Conservation (phyloP, 2,329 filamentous ascomycete species). For the Exophiala dermatitidis region DNA sequence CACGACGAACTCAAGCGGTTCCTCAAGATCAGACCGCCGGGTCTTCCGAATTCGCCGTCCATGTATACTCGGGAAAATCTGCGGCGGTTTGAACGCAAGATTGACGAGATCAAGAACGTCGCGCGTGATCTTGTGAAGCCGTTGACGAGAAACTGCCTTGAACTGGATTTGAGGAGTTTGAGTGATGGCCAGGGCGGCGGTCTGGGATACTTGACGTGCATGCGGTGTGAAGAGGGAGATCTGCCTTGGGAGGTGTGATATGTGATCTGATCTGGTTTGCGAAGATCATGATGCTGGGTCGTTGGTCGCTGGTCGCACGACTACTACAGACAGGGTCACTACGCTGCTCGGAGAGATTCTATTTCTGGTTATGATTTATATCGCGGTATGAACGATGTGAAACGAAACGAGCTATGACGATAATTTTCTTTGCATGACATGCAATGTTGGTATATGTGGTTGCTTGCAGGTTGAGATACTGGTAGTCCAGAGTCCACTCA, state of each 20-base stretch:
- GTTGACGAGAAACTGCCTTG: conserved; percentile 75
- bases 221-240: conserved; percentile 54
- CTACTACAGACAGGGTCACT: no score
- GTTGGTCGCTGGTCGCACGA: no score
- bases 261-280: neutral
- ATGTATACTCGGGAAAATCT: conserved; percentile 82
- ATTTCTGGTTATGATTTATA: no score
- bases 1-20: conserved; percentile 90
- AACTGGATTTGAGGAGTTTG: conserved; percentile 59
- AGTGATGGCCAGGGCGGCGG: conserved; percentile 40
- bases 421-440: no score
- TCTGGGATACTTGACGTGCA: conserved; percentile 59
- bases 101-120: conserved; percentile 81
- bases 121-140: conserved; percentile 77
- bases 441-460: no score
- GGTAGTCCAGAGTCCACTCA: no score
- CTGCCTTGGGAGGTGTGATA: conserved; percentile 51
- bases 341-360: no score
- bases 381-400: no score
- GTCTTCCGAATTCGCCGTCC: conserved; percentile 29
- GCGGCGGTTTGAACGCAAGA: conserved; percentile 72
- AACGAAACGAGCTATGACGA: no score
- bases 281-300: neutral
- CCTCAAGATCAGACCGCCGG: conserved; percentile 64
- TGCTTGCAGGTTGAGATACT: no score